Percentiles rank a stretch among this genome's conserved stretches.
Conservation (phyloP, 345 rosid genomes). For the Raphanus raphanistrum region DNA sequence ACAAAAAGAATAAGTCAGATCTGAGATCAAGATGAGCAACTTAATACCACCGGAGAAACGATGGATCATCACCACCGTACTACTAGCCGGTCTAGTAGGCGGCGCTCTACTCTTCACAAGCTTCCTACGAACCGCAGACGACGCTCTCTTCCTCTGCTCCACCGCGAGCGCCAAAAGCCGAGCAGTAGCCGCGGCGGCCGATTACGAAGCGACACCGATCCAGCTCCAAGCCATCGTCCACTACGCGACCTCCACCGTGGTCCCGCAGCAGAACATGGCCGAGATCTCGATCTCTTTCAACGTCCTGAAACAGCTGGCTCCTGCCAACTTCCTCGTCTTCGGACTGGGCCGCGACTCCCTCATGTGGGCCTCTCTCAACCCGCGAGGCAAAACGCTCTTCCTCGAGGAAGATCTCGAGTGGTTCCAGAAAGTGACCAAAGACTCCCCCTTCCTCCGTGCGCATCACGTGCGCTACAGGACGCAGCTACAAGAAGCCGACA, state of each 20-base stretch:
- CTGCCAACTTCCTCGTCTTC: conserved; percentile 63
- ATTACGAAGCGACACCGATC: conserved; percentile 44
- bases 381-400: conserved; percentile 62
- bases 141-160: conserved; percentile 42
- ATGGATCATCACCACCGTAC: conserved; percentile 34
- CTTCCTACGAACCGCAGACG: conserved; percentile 35
- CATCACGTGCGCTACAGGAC: conserved; percentile 67
- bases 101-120: conserved; percentile 40
- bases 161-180: conserved; percentile 35
- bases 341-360: conserved; percentile 67
- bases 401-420: conserved; percentile 68
- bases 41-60: conserved; percentile 41
- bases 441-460: conserved; percentile 49
- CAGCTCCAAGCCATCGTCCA: conserved; percentile 63
- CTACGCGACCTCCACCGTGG: conserved; percentile 52
- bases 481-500: conserved; percentile 48
- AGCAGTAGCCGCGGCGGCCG: conserved; percentile 21
- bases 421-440: conserved; percentile 45
- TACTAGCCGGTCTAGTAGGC: conserved; percentile 37
- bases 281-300: conserved; percentile 53
- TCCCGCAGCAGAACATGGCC: conserved; percentile 53
- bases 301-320: conserved; percentile 42
- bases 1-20: conserved; percentile 16
- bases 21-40: conserved; percentile 30
- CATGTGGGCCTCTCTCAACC: conserved; percentile 66